Conservation (phyloP, 2,329 filamentous ascomycete species). For the Dothideomycetidae sp. region DNA sequence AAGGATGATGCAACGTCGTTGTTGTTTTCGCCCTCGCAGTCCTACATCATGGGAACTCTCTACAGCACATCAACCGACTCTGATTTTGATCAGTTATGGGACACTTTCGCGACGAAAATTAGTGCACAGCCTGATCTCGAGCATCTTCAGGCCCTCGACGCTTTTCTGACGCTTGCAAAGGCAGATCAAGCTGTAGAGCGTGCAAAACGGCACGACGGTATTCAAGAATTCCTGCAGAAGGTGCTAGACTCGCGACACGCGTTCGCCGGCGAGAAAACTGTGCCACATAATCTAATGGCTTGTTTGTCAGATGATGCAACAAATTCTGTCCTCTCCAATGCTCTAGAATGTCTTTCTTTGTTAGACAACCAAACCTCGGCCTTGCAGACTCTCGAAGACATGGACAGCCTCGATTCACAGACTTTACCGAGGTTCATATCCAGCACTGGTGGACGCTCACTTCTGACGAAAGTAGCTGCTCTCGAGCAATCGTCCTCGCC, state of each 20-base stretch:
- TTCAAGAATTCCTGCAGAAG: conserved; percentile 23
- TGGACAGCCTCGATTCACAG: background rate
- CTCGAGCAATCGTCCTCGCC: conserved; percentile 41
- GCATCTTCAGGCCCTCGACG: conserved; percentile 13
- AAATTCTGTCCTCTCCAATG: conserved; percentile 24
- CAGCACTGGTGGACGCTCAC: conserved; percentile 33
- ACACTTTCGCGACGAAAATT: conserved; percentile 5
- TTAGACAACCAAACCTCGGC: conserved; percentile 22
- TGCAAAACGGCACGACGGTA: conserved; percentile 21
- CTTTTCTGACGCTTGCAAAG: conserved; percentile 22
- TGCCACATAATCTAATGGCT: background rate
- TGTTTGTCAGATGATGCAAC: conserved; percentile 21
- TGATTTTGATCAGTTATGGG: conserved; percentile 19
- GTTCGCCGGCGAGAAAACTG: background rate
- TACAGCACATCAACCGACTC: conserved; percentile 30
- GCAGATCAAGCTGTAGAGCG: conserved; percentile 24
- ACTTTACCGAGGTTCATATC: conserved; percentile 22
- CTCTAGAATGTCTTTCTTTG: conserved; percentile 27
- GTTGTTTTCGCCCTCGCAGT: conserved; percentile 53
- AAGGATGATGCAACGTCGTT: conserved; percentile 43
- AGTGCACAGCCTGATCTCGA: conserved; percentile 6
- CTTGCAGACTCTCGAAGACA: conserved; percentile 28
- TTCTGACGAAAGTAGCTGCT: conserved; percentile 39
- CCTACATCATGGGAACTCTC: conserved; percentile 52
- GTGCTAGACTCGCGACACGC: background rate